phyloP scores from a whole-genome alignment of 2,329 filamentous ascomycete species.

The Xylaria sp. region DNA sequence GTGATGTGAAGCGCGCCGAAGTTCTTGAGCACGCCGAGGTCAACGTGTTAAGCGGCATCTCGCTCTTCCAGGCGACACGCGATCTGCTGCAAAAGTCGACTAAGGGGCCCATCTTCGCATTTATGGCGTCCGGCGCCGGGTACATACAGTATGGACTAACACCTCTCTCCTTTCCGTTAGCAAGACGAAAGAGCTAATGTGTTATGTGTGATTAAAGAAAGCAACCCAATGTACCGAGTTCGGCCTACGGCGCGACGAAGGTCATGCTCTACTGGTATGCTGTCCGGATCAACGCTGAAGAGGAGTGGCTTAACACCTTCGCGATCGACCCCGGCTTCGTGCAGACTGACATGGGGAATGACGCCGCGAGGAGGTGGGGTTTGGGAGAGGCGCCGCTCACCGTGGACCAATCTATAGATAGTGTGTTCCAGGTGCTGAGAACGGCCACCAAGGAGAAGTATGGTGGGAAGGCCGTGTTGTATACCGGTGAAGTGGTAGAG shows the following conservation, averaged over 20 bases:
- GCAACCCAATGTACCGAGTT: slow-evolving; percentile 46
- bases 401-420: slow-evolving; percentile 50
- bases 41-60: slow-evolving; percentile 56
- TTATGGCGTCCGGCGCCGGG: slow-evolving; percentile 51
- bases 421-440: slow-evolving; percentile 45
- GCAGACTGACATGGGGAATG: slow-evolving; percentile 56
- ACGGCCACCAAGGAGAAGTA: slow-evolving; percentile 34
- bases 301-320: slow-evolving; percentile 49
- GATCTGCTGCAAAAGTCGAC: slow-evolving; percentile 51
- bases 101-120: slow-evolving; percentile 51
- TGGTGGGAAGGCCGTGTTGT: slow-evolving; percentile 37
- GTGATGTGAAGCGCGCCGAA: slow-evolving; percentile 50
- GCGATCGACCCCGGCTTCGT: slow-evolving; percentile 52
- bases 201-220: slow-evolving; percentile 21
- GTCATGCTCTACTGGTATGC: slow-evolving; percentile 49
- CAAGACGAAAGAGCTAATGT: background rate
- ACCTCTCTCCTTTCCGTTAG: background rate
- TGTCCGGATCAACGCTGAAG: slow-evolving; percentile 49
- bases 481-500: slow-evolving; percentile 32
- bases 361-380: slow-evolving; percentile 48
- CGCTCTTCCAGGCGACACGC: slow-evolving; percentile 57
- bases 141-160: slow-evolving; percentile 14
- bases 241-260: slow-evolving; percentile 59
- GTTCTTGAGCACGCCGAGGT: slow-evolving; percentile 53
- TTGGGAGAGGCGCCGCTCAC: slow-evolving; percentile 49